Conservation (phyloP, 108 stramenopile genomes). For the Fragilariopsis cylindrus region DNA sequence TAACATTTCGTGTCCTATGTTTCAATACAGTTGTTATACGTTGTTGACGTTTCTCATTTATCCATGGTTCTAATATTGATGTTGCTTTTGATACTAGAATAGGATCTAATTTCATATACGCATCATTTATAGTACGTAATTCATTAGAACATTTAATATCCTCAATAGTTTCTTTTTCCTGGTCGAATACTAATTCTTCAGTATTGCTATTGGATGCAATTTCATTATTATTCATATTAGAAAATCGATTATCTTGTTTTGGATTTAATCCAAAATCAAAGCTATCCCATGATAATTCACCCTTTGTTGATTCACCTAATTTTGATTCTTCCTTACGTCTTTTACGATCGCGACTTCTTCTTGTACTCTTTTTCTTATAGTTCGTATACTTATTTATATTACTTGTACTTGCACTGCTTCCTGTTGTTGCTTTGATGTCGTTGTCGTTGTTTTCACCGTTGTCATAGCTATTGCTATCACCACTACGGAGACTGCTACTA, state of each 20-base stretch:
- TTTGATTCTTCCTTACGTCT: neutral
- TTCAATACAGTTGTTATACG: conserved; percentile 60
- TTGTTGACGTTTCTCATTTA: conserved; percentile 52
- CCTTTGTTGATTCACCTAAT: conserved; percentile 2
- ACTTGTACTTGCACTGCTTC: neutral
- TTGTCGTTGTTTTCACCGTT: neutral
- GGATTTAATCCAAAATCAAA: conserved; percentile 49
- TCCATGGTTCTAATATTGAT: conserved; percentile 43
- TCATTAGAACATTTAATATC: conserved; percentile 28
- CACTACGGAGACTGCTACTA: no score
- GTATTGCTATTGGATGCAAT: conserved; percentile 7
- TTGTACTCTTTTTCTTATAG: neutral
- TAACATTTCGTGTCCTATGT: conserved; percentile 57
- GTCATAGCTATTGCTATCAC: neutral
- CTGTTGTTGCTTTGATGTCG: neutral
- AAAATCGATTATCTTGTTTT: conserved; percentile 51
- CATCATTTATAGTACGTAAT: conserved; percentile 7
- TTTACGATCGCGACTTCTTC: neutral
- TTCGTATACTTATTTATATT: neutral
- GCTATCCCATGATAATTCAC: conserved; percentile 44
- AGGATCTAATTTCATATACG: conserved; percentile 32
- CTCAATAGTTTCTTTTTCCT: conserved; percentile 26
- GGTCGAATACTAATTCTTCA: conserved; percentile 26
- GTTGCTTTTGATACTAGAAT: conserved; percentile 32
- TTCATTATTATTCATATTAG: conserved; percentile 9